Percentiles rank a stretch among this genome's conserved stretches.
Conservation (phyloP, 2,329 filamentous ascomycete species). For the Botrytis paeoniae region DNA sequence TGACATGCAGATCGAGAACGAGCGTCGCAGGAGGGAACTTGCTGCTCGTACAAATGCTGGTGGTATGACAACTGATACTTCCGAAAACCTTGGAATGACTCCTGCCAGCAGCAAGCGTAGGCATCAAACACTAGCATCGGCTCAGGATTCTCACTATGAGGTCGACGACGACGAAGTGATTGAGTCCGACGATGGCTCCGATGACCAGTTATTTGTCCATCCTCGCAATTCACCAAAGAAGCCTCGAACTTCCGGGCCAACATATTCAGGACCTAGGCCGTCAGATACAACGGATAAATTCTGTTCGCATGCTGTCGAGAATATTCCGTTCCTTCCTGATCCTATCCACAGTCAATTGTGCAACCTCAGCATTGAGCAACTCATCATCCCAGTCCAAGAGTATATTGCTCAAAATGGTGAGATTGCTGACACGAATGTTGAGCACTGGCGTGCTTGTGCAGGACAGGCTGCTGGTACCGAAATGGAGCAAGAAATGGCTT, state of each 20-base stretch:
- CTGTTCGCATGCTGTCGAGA: background rate
- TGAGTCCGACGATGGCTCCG: too few species aligned
- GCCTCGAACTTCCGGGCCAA: background rate
- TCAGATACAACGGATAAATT: constrained; percentile 1
- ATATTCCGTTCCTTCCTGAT: constrained; percentile 9
- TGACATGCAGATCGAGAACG: background rate
- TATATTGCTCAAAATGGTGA: background rate
- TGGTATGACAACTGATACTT: background rate
- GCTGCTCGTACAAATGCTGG: background rate
- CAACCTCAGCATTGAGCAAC: background rate
- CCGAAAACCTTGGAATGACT: background rate
- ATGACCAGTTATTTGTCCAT: background rate
- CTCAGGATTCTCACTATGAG: background rate
- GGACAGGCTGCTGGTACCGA: constrained; percentile 3
- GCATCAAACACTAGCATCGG: background rate
- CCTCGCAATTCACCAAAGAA: constrained; percentile 5
- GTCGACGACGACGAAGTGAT: background rate
- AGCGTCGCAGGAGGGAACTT: background rate
- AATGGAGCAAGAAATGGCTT: background rate
- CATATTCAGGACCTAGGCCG: background rate
- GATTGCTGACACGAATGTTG: background rate
- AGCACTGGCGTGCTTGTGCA: constrained; percentile 12
- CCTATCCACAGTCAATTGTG: background rate
- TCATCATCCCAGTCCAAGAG: background rate
- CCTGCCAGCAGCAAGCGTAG: background rate